These are phyloP conservation scores for Funneliformis geosporum DNA, from an alignment of 192 early-diverging fungal species.

Conservation along the genomic window DNA sequence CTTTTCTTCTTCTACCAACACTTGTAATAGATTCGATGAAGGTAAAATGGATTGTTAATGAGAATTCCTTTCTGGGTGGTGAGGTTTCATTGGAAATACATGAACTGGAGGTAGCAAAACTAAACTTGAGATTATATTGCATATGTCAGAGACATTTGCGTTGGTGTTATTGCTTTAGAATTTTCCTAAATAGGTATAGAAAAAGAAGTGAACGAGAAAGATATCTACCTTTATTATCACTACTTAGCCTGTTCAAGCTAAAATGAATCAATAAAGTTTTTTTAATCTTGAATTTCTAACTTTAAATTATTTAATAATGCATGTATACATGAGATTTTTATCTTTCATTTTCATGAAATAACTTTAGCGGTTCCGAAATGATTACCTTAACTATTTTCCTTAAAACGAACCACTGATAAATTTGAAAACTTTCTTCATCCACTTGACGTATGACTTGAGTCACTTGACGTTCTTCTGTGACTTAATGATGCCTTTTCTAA, in stretches of 20 bases:
- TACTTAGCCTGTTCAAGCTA: background rate
- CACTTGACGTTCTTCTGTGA: conserved; percentile 19
- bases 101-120: background rate
- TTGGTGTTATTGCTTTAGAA: background rate
- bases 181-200: background rate
- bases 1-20: conserved; percentile 13
- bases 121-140: conserved; percentile 3
- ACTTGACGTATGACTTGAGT: conserved; percentile 2
- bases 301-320: background rate
- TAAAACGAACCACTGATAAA: background rate
- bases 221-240: background rate
- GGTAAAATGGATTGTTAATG: conserved; percentile 8
- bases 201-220: background rate
- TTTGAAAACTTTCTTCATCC: background rate
- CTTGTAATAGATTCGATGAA: conserved; percentile 7
- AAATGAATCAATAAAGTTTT: background rate
- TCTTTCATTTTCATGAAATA: background rate
- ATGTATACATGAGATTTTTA: background rate
- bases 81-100: no score
- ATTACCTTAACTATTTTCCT: background rate
- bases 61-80: background rate
- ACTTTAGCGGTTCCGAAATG: background rate
- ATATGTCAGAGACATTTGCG: background rate
- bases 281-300: background rate
- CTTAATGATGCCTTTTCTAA: background rate